Evolutionary conservation across 345 rosid species (phyloP), one percentile per base, ranked within the genome.

Genomic region (Aquilaria malaccensis): DNA sequence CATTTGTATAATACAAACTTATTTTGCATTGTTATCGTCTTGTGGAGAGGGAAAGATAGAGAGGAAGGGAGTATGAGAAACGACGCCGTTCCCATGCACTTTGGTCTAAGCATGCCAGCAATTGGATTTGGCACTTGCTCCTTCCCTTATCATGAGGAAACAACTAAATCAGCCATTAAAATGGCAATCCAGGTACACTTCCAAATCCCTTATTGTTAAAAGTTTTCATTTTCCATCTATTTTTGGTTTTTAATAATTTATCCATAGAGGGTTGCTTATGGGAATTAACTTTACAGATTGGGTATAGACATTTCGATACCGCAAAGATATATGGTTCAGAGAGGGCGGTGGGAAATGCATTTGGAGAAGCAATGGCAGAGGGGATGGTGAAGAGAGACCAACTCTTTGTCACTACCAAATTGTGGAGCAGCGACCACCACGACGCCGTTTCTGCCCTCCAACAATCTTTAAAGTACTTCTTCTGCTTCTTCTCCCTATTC

Each of bases 221-320:
- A 2, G 2, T 7, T 10, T 13, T 22, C 14, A 10, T 37, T 11
- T 30, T 60, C 7, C 11, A 4, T 60, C 33, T 55, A 1, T 11
- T n/a, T 10, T 33, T 41, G 2, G 13, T 32, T 0, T 52, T 0
- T 51, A 4, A n/a, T 45, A 2, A 2, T 45, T 45, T 59, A 9
- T 11, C 1, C 45, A 43, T 58, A 3, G 5, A 12, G 4, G 6
- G 50, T 14, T 22, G 43, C 37, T 30, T 13, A 61, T 32, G 46
- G 2, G 15, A 30, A n/a, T n/a, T 11, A 52, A 61, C 22, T 48
- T 6, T 62, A 62, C 83, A 93, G 97, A 71, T 81, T 66, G 97
- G 98, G 15, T 93, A 89, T 64, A 76, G 94, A 65, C 98, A 93
- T 77, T 82, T 93, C 43, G 98, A 89, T 70, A 87, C 98, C 0